Percentiles rank a stretch among this genome's conserved stretches.
These are phyloP conservation scores for Pseudogymnoascus sp. DNA, from an alignment of 2,329 filamentous ascomycete genomes.

Conservation along the genomic window DNA sequence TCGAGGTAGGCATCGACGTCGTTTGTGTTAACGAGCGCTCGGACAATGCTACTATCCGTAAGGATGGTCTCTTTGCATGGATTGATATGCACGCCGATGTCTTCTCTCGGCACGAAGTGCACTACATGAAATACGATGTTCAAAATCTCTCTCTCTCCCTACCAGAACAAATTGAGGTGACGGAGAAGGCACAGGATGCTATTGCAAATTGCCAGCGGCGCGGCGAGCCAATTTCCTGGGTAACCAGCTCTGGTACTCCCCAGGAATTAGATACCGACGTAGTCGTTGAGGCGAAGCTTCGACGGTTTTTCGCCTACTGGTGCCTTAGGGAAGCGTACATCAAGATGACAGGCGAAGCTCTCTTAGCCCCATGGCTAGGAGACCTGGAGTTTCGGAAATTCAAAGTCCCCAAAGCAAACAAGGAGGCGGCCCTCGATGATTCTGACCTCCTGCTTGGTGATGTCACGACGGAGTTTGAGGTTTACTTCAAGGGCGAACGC, in stretches of 20 bases:
- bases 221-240: constrained; percentile 15
- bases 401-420: constrained; percentile 16
- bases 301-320: constrained; percentile 71
- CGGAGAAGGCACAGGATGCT: constrained; percentile 11
- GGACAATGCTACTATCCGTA: constrained; percentile 49
- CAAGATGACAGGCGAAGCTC: constrained; percentile 73
- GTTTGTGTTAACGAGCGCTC: constrained; percentile 66
- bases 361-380: constrained; percentile 65
- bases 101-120: constrained; percentile 55
- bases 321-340: constrained; percentile 75
- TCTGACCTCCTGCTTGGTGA: constrained; percentile 18
- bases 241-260: constrained; percentile 25
- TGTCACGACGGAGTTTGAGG: constrained; percentile 17
- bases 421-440: constrained; percentile 12
- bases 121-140: constrained; percentile 46
- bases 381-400: constrained; percentile 64
- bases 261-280: constrained; percentile 26
- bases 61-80: constrained; percentile 57
- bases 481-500: constrained; percentile 21
- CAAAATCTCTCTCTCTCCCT: constrained; percentile 27
- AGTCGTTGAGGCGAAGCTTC: constrained; percentile 54
- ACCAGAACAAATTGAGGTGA: background rate
- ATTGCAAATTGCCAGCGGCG: constrained; percentile 25
- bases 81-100: constrained; percentile 68
- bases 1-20: constrained; percentile 64